Evolutionary conservation across 2,329 filamentous ascomycete genomes (phyloP), one percentile per base, ranked within the genome.

Genomic region (Ophiocordyceps unilateralis): DNA sequence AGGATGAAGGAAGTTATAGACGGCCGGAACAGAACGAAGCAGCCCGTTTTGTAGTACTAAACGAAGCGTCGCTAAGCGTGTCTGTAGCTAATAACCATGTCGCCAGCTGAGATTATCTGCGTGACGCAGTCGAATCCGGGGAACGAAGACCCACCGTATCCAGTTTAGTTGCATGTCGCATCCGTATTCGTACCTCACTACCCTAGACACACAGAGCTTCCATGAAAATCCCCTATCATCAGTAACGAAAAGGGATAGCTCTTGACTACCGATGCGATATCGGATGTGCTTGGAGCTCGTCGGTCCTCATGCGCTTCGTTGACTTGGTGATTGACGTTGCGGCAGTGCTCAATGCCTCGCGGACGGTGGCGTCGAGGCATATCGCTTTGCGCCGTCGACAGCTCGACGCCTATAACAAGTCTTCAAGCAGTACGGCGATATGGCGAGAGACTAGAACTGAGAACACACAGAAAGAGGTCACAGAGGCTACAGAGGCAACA

Each of bases 301-400:
- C 46, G 53, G 48, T 51, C 48, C 51, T 46, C 51, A 78, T 78
- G 74, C 65, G 72, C 59, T 65, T 76, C 69, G 74, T 72, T 63
- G 79, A 74, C 63, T 75, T 70, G 55, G 64, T 69, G 48, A 66
- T 87, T 56, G 83, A 88, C 64, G 66, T 82, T 52, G 76, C 78
- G 50, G 74, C 78, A 47, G 68, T 88, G 49, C 68, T 81, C 58
- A 76, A 72, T 65, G 82, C 77, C 56, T 80, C 81, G 41, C 74
- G 78, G 46, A 73, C 73, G 28, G 70, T 88, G 47, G 81, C 79
- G 41, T 61, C 69, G 41, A 78, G 72, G 57, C 77, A 81, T 58
- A 56, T 74, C 41, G 73, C 72, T 45, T 63, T 81, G 42, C 67
- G 76, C 49, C 57, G 65, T 44, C 63, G 67, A 38, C 74, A 77